Conservation (phyloP, 441 rosid genomes). For the Flueggea neowawraea region DNA sequence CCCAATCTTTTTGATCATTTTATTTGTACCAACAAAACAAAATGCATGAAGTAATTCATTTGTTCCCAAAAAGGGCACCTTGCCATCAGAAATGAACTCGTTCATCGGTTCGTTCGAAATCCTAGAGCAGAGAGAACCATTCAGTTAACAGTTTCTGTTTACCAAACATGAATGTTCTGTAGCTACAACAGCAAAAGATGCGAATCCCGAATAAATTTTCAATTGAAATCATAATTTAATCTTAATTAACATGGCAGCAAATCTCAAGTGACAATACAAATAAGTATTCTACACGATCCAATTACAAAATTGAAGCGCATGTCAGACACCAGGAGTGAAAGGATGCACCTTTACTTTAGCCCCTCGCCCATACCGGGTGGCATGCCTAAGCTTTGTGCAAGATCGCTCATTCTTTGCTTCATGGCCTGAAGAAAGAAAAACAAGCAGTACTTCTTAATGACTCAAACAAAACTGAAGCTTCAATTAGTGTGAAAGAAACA, state of each 20-base stretch:
- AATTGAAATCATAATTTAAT: not conserved
- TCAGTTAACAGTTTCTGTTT: no score
- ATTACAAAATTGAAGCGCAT: slow-evolving; percentile 30
- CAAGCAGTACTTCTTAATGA: not conserved
- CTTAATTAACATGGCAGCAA: not conserved
- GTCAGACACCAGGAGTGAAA: slow-evolving; percentile 3
- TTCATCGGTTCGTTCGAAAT: no score
- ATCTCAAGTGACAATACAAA: slow-evolving; percentile 7
- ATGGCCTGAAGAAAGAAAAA: slow-evolving; percentile 53
- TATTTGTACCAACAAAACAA: no score
- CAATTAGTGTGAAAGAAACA: not conserved
- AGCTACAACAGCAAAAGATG: not conserved
- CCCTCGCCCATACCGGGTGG: slow-evolving; percentile 78
- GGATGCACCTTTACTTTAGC: slow-evolving; percentile 38
- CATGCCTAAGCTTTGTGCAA: slow-evolving; percentile 96
- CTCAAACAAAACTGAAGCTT: not conserved
- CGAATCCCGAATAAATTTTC: slow-evolving; percentile 3
- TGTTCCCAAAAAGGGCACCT: no score
- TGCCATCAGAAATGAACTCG: no score
- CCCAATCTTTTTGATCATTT: no score
- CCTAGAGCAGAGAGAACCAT: no score
- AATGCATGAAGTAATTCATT: no score
- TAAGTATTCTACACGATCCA: slow-evolving; percentile 22
- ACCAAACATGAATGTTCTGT: not conserved
- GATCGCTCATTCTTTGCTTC: slow-evolving; percentile 94